Conservation (phyloP, 2,329 filamentous ascomycete species). For the Fusarium verticillioides region DNA sequence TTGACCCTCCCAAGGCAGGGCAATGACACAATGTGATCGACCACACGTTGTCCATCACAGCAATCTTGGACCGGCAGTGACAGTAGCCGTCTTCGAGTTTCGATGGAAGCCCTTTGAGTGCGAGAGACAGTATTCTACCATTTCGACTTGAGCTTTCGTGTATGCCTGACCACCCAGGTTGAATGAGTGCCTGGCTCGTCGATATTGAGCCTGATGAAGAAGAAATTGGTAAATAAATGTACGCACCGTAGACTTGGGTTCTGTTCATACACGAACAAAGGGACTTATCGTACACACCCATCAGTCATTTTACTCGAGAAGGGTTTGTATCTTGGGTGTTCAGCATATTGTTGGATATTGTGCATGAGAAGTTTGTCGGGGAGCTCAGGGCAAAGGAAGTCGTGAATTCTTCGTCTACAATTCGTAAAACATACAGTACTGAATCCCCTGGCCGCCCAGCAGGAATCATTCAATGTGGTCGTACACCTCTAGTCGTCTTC, state of each 20-base stretch:
- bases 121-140: not conserved
- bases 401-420: not conserved
- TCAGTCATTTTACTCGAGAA: too few species aligned
- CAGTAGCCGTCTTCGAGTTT: not conserved
- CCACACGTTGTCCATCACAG: not conserved
- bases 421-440: slow-evolving; percentile 3
- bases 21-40: not conserved
- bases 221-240: not conserved
- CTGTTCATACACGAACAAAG: not conserved
- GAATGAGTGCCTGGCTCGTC: not conserved
- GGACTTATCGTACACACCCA: not conserved
- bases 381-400: not conserved
- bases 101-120: not conserved
- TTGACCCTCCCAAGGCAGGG: not conserved
- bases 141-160: not conserved
- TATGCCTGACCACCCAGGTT: not conserved
- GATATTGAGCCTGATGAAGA: not conserved
- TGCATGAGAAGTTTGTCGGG: not conserved
- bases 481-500: not conserved
- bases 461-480: not conserved
- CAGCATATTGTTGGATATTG: not conserved
- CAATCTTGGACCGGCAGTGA: not conserved
- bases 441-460: not conserved
- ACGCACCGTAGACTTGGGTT: not conserved
- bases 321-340: not conserved